phyloP scores from a whole-genome alignment of 2,329 filamentous ascomycete genomes.

The Phaeosphaeriaceae sp. region DNA sequence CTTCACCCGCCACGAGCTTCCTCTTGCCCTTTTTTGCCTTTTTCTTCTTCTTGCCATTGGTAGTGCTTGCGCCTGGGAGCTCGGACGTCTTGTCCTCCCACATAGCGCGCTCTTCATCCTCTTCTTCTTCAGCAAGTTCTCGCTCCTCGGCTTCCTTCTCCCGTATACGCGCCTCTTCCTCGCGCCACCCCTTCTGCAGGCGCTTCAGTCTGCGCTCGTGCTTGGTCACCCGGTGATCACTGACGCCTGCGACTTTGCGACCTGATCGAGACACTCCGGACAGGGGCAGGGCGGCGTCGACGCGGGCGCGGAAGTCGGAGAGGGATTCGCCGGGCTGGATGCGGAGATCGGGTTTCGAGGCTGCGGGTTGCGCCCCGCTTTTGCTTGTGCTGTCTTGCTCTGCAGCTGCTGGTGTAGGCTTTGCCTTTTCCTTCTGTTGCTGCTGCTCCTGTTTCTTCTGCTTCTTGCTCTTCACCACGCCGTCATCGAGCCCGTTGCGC shows the following conservation, averaged over 20 bases:
- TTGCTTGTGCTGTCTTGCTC: conserved; percentile 20
- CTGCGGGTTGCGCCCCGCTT: conserved; percentile 37
- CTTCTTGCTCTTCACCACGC: conserved; percentile 58
- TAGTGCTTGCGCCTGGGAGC: conserved; percentile 60
- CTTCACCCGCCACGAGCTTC: conserved; percentile 58
- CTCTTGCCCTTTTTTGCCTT: conserved; percentile 59
- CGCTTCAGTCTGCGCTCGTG: conserved; percentile 80
- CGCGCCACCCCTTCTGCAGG: conserved; percentile 65
- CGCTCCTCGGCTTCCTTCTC: conserved; percentile 81
- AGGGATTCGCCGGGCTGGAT: conserved; percentile 86
- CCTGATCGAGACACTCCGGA: conserved; percentile 68
- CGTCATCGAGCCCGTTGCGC: conserved; percentile 72
- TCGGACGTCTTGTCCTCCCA: conserved; percentile 70
- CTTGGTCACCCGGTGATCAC: conserved; percentile 72
- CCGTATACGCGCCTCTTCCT: conserved; percentile 62
- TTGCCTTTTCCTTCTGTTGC: not conserved
- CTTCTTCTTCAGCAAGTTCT: conserved; percentile 69
- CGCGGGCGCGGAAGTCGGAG: conserved; percentile 80
- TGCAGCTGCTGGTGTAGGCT: conserved; percentile 10
- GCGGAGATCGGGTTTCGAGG: conserved; percentile 18
- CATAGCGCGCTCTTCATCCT: conserved; percentile 67
- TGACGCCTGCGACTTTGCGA: conserved; percentile 69
- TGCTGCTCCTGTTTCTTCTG: conserved; percentile 48
- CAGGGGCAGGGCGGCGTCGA: conserved; percentile 84
- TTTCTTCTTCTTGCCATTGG: conserved; percentile 57